Conservation (phyloP, 2,329 filamentous ascomycete genomes). For the Trichoderma sp. region DNA sequence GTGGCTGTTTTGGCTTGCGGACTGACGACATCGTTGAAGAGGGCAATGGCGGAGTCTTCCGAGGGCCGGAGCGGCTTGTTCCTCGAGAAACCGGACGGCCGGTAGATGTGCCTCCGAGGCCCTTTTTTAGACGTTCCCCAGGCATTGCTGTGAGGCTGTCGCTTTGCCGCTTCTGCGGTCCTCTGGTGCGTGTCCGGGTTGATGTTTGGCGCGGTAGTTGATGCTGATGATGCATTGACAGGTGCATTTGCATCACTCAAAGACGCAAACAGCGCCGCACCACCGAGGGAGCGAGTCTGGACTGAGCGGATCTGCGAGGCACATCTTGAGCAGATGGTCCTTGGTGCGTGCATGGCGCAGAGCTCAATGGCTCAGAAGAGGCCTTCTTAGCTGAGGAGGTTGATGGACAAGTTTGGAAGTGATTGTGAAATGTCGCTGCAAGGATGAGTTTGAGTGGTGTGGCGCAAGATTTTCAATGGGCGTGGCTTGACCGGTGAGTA, state of each 20-base stretch:
- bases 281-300: constrained; percentile 31
- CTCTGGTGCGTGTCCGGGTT: neutral
- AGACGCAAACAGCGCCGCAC: constrained; percentile 35
- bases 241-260: constrained; percentile 28
- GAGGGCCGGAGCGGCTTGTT: constrained; percentile 20
- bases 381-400: neutral
- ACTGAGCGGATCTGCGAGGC: constrained; percentile 36
- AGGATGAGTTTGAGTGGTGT: constrained; percentile 4
- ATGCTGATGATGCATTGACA: neutral
- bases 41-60: constrained; percentile 37
- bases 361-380: constrained; percentile 17
- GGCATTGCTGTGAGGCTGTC: neutral
- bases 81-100: constrained; percentile 17
- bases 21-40: constrained; percentile 44
- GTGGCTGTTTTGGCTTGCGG: constrained; percentile 19
- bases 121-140: neutral
- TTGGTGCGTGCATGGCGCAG: constrained; percentile 41
- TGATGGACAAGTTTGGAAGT: no score
- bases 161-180: neutral
- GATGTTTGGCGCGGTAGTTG: neutral
- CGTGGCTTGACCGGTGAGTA: constrained; percentile 26
- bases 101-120: neutral
- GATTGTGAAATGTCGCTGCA: neutral
- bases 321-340: constrained; percentile 43
- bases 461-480: constrained; percentile 16